phyloP scores from a whole-genome alignment of 495 filamentous ascomycete species.

The Cladorrhinum samala region DNA sequence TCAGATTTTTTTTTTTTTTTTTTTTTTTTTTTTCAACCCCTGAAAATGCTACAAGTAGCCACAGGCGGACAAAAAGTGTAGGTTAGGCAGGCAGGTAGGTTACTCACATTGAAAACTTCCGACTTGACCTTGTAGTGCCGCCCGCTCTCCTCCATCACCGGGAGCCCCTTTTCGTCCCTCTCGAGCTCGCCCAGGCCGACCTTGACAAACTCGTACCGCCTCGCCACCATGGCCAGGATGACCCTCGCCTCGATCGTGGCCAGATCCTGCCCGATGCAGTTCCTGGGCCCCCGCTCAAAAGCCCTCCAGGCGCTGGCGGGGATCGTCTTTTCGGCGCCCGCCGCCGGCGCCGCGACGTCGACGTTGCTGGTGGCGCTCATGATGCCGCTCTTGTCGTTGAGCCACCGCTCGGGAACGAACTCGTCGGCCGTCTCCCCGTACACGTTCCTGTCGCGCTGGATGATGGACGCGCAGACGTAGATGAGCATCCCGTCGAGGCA shows the following conservation, averaged over 20 bases:
- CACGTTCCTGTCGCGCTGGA: slow-evolving; percentile 55
- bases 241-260: slow-evolving; percentile 38
- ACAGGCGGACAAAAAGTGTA: neutral
- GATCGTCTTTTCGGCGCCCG: slow-evolving; percentile 14
- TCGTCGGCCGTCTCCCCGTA: slow-evolving; percentile 50
- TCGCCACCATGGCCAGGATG: slow-evolving; percentile 32
- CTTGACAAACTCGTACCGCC: slow-evolving; percentile 40
- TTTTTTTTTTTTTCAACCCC: neutral
- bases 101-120: slow-evolving; percentile 44
- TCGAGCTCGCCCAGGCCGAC: slow-evolving; percentile 38
- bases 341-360: slow-evolving; percentile 23
- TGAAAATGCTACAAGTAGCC: neutral
- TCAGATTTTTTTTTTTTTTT: slow-evolving; percentile 2
- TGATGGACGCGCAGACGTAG: slow-evolving; percentile 43
- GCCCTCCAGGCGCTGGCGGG: slow-evolving; percentile 43
- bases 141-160: slow-evolving; percentile 32
- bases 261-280: slow-evolving; percentile 55
- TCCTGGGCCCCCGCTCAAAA: slow-evolving; percentile 50
- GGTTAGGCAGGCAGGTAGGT: neutral
- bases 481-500: slow-evolving; percentile 49
- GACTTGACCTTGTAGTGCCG: slow-evolving; percentile 34
- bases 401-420: slow-evolving; percentile 58
- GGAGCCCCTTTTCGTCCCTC: slow-evolving; percentile 30
- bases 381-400: slow-evolving; percentile 37
- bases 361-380: slow-evolving; percentile 15